Base-by-base conservation (phyloP, 352 stramenopile genomes). In the Lagenidium sp. region DNA sequence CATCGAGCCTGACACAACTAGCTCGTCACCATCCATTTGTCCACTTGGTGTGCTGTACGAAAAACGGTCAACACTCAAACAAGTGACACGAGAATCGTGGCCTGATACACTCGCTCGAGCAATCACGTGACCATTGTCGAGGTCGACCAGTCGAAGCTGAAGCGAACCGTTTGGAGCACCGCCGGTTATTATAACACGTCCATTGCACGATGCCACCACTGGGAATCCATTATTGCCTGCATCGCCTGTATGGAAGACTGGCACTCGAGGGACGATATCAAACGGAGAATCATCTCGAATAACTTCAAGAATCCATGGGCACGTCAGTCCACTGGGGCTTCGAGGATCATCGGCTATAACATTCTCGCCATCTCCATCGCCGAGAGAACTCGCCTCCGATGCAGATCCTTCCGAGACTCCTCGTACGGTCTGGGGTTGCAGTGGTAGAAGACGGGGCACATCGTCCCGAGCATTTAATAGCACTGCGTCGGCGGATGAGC, bases 61-160 rank as follows among this genome's bases (percentile, higher is more conserved):
- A 41, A 79, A 71, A 19, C 65, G 63, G 54, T 89, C 77, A 15
- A 91, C 37, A 23, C 63, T 82, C 11, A 94, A 23, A 45, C 79
- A 91, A 23, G 82, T 88, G 20, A 94, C 65, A 2, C 66, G 58
- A 20, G 59, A 68, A 16, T 72, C 61, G 35, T 94, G 82, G 0
- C 82, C 82, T 3, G 78, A 75, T 8, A 90, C 77, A 43, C 77
- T 94, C 1, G 79, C 82, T 49, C 89, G 89, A 8, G 72, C 82
- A 19, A 92, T 47, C 15, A 94, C 62, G 34, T 91, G 82, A 0
- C 77, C 79, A 36, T 82, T 94, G 48, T 91, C 82, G 4, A 89
- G 50, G 41, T 94, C 82, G 0, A 92, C 25, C 6, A 92, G 45
- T 4, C 82, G 74, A 15, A 94, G 57, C 46, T 91, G 79, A 21